Evolutionary conservation across 495 filamentous ascomycete species (phyloP), one percentile per base, ranked within the genome.

Genomic region (Aspergillus nidulans): DNA sequence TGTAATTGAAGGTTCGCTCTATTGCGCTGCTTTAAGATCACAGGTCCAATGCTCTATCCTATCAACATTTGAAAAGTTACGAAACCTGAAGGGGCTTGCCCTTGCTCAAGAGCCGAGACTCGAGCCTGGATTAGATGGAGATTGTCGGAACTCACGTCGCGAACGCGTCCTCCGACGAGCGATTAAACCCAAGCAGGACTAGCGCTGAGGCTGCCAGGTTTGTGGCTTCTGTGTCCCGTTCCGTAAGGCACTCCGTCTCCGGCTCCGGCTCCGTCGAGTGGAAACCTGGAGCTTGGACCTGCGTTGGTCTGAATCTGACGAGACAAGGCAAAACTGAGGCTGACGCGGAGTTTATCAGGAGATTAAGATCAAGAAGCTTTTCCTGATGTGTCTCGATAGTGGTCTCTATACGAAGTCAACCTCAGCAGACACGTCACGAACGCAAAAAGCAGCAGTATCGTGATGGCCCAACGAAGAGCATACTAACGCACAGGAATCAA

Each of bases 391-490:
- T 34, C 30, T 34, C 30, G 30, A 34, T 12, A 34, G 30, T 34
- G n/a, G n/a, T n/a, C n/a, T n/a, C n/a, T n/a, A n/a, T n/a, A n/a
- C 30, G 10, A 12, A 34, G 30, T 12, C 9, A 5, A 12, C 30
- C 30, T 34, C 15, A 12, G 30, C 9, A 34, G 30, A 34, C 15
- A 34, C 30, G 30, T 34, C 30, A 34, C 3, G 26, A 12, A 34
- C 15, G 2, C 30, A 34, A 13, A 12, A 34, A 34, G 9, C 30
- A 7, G 15, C 15, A 6, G 30, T 12, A 43, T 53, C 40, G 23
- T 32, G 26, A n/a, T 3, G 15, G 32, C 24, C 57, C 50, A 46
- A 24, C 66, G 63, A 69, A 66, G n/a, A n/a, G n/a, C n/a, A n/a
- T n/a, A n/a, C n/a, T n/a, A n/a, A n/a, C n/a, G n/a, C n/a, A n/a